Conservation (phyloP, 1,139 yeast species). For the Sugiyamaella japonica region DNA sequence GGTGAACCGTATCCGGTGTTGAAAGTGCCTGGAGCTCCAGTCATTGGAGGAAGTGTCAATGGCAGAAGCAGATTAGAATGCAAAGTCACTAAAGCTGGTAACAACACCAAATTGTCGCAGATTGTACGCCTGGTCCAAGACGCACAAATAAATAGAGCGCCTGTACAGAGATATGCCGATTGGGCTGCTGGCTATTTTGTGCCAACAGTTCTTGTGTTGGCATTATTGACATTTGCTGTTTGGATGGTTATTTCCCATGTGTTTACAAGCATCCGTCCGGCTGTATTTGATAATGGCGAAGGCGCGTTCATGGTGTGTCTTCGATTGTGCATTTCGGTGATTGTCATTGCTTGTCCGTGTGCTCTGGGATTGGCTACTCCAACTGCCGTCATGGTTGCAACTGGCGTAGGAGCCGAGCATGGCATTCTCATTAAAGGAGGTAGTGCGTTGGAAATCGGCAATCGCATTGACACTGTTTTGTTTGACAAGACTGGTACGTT, state of each 20-base stretch:
- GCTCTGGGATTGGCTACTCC: constrained; percentile 97
- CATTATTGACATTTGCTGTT: constrained; percentile 61
- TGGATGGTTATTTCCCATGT: constrained; percentile 59
- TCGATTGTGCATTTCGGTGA: constrained; percentile 84
- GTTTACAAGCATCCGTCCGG: constrained; percentile 49
- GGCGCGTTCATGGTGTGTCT: constrained; percentile 70
- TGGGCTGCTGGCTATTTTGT: constrained; percentile 83
- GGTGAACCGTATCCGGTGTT: constrained; percentile 83
- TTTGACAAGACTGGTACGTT: constrained; percentile 97
- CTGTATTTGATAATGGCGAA: constrained; percentile 52
- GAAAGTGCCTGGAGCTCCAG: constrained; percentile 59
- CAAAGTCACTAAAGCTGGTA: constrained; percentile 68
- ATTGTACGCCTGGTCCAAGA: constrained; percentile 83
- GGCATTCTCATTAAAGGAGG: constrained; percentile 96
- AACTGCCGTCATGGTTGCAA: constrained; percentile 98
- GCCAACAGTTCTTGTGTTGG: constrained; percentile 64
- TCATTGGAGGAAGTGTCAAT: constrained; percentile 91
- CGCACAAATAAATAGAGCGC: constrained; percentile 87
- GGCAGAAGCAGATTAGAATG: constrained; percentile 73
- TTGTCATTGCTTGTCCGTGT: constrained; percentile 98
- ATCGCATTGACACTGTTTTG: constrained; percentile 62
- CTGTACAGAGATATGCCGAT: constrained; percentile 89
- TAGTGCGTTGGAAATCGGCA: constrained; percentile 76
- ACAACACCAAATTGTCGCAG: constrained; percentile 81
- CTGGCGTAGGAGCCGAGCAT: constrained; percentile 77